Conservation (phyloP, 805 yeast species). For the Wickerhamiella domercqiae region DNA sequence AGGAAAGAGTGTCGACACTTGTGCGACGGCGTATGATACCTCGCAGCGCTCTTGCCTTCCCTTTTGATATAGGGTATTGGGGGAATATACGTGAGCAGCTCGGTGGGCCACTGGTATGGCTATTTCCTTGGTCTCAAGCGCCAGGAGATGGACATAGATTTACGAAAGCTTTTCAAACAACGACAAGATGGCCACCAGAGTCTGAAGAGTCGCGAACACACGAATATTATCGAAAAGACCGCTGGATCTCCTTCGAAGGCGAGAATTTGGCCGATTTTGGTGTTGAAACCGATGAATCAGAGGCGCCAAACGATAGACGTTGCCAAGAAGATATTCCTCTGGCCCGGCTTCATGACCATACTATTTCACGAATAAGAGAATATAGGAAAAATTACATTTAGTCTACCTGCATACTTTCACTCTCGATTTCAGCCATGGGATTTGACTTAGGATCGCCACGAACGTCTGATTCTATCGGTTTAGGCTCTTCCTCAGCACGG, state of each 20-base stretch:
- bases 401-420: slow-evolving; percentile 7
- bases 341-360: background rate
- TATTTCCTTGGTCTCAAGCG: slow-evolving; percentile 57
- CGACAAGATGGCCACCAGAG: slow-evolving; percentile 80
- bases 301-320: slow-evolving; percentile 3
- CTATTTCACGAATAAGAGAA: background rate
- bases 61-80: slow-evolving; percentile 59
- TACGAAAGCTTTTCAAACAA: slow-evolving; percentile 36
- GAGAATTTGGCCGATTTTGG: slow-evolving; percentile 76
- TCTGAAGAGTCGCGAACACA: slow-evolving; percentile 12
- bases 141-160: slow-evolving; percentile 44
- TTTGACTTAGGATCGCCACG: slow-evolving; percentile 6
- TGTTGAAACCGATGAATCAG: slow-evolving; percentile 37
- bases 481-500: background rate
- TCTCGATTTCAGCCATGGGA: slow-evolving; percentile 7
- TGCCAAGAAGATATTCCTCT: too few relatives aligned
- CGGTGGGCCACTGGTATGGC: slow-evolving; percentile 51
- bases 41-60: slow-evolving; percentile 36
- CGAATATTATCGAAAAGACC: slow-evolving; percentile 26
- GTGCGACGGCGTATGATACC: slow-evolving; percentile 26
- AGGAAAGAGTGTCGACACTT: slow-evolving; percentile 61
- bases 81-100: slow-evolving; percentile 36
- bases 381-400: background rate
- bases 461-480: slow-evolving; percentile 1
- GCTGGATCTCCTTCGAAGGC: slow-evolving; percentile 72